Conservation (phyloP, 2,329 filamentous ascomycete genomes). For the Fusarium citri region DNA sequence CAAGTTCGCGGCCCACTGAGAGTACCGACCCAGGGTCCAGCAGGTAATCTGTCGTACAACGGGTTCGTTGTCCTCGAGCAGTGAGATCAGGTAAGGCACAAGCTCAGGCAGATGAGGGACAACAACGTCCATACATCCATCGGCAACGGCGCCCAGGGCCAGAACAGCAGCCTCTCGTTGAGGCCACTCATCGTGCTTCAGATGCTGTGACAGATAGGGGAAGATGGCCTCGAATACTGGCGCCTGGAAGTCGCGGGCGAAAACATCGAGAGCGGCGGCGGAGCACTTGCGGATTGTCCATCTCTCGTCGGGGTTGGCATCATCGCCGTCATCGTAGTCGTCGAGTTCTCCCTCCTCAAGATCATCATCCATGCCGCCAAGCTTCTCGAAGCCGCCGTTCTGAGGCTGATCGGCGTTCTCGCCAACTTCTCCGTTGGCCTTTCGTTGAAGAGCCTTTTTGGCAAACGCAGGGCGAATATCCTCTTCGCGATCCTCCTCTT, state of each 20-base stretch:
- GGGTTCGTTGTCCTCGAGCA: conserved; percentile 86
- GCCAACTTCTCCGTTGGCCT: conserved; percentile 64
- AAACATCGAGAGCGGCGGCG: conserved; percentile 92
- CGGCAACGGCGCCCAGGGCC: conserved; percentile 92
- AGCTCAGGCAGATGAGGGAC: conserved; percentile 91
- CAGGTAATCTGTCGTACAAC: conserved; percentile 97
- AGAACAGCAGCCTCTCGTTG: conserved; percentile 94
- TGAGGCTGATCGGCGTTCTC: conserved; percentile 63
- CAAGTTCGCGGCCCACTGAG: conserved; percentile 87
- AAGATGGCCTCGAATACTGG: conserved; percentile 92
- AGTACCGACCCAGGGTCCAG: conserved; percentile 96
- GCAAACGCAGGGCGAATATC: conserved; percentile 95
- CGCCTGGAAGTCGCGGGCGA: conserved; percentile 88
- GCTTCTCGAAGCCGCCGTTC: conserved; percentile 67
- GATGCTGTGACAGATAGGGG: conserved; percentile 90
- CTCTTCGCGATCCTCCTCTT: conserved; percentile 87
- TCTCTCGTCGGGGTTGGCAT: conserved; percentile 85
- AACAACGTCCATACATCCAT: conserved; percentile 91
- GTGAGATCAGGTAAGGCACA: conserved; percentile 87
- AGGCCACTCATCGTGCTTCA: conserved; percentile 90
- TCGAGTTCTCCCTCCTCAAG: conserved; percentile 90
- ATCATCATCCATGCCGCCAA: conserved; percentile 74
- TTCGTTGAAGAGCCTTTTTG: conserved; percentile 71
- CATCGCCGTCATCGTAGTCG: conserved; percentile 79
- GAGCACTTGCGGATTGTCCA: conserved; percentile 99